A percentile compares a stretch with the other conserved stretches of the same genome.
phyloP scores from a whole-genome alignment of 2,329 filamentous ascomycete genomes.

The Trichophyton simii region DNA sequence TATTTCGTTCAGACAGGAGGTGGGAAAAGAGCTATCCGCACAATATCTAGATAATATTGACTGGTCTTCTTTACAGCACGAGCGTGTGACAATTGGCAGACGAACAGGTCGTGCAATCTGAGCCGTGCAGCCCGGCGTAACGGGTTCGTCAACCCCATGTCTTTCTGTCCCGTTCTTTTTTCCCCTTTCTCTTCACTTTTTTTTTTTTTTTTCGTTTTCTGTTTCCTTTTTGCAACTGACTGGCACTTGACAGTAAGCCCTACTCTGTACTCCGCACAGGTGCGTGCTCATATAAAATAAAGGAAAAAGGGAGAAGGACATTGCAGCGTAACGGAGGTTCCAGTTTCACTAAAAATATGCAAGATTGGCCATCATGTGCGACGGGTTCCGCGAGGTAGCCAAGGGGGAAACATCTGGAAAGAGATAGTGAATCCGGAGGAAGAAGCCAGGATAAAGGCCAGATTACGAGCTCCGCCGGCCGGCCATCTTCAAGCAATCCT shows the following conservation, averaged over 20 bases:
- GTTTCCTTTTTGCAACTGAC: background rate
- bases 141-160: background rate
- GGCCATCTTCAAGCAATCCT: background rate
- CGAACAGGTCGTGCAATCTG: background rate
- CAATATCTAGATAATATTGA: background rate
- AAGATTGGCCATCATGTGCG: slow-evolving; percentile 4
- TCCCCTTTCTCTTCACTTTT: background rate
- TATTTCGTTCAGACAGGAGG: too few relatives aligned
- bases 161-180: background rate
- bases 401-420: background rate
- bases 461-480: background rate
- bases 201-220: background rate
- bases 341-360: slow-evolving; percentile 2
- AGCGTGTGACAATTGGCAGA: background rate
- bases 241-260: background rate
- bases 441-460: background rate
- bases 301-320: background rate
- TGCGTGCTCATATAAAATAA: background rate
- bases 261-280: background rate
- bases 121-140: slow-evolving; percentile 1
- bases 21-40: background rate
- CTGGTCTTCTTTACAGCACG: background rate
- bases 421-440: background rate
- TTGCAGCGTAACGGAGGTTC: background rate
- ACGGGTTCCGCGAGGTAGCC: background rate